Evolutionary conservation across 192 early-diverging fungal genomes (phyloP), one percentile per base, ranked within the genome.

Genomic region (Coemansia sp.): DNA sequence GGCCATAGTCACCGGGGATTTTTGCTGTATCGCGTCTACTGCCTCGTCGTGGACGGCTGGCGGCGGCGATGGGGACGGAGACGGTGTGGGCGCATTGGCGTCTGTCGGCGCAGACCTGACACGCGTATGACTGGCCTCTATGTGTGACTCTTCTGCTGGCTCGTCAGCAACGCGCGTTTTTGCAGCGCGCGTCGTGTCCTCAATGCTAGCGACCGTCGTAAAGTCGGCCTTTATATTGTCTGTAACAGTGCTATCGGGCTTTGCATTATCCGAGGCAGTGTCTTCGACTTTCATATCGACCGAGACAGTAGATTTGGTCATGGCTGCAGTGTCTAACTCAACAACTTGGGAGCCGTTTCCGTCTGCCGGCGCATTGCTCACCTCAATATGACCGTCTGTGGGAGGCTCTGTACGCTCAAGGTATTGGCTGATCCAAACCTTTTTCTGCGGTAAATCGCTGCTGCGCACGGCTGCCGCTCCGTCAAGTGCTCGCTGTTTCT

Each of bases 391-490:
- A 14, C 5, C 21, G 54, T 20, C 9, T 10, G 30, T 31, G 19
- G 23, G 51, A 14, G n/a, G 14, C 20, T 66, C 55, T 30, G 27
- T 31, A 39, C 23, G 56, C 54, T 82, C 75, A 9, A 82, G 54
- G 52, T 82, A 82, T 50, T 69, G 68, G 54, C 55, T 77, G 70
- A 82, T 71, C 80, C 80, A 82, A 6, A 82, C 64, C 59, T 82
- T 82, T 51, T 82, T 82, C 46, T 67, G 71, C 14, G 80, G 80
- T 33, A 81, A 17, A 23, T 57, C 56, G 52, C 29, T 39, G 29
- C 57, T 54, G 22, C 42, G 57, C 5, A 53, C n/a, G 0, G 39
- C n/a, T 30, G 25, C 57, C 21, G 27, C 42, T 42, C 51, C 36
- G 56, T 52, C 46, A n/a, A 57, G 42, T 17, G 69, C 51, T 1